These are phyloP conservation scores for Trametes villosa DNA, from an alignment of 768 basidiomycete genomes.

Conservation along the genomic window DNA sequence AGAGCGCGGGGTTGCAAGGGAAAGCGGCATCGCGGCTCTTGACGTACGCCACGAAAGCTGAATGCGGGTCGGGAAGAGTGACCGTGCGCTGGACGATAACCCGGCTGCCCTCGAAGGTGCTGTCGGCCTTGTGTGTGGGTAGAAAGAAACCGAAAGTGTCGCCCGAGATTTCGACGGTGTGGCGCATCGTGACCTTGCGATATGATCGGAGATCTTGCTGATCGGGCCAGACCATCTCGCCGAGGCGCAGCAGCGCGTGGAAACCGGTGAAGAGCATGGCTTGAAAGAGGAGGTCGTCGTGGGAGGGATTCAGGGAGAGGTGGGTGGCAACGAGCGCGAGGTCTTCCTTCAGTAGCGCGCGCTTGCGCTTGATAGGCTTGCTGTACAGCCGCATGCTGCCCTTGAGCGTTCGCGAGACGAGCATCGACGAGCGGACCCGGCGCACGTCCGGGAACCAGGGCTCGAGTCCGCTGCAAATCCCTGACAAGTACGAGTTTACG, in stretches of 20 bases:
- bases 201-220: background rate
- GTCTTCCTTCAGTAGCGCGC: background rate
- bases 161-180: background rate
- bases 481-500: background rate
- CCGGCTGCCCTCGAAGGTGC: background rate
- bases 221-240: background rate
- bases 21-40: background rate
- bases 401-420: background rate
- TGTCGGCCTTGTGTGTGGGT: background rate
- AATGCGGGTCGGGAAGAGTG: background rate
- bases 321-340: background rate
- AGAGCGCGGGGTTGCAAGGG: background rate
- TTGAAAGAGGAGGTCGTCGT: background rate
- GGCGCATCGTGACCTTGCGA: background rate
- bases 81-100: background rate
- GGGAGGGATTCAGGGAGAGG: background rate
- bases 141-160: background rate
- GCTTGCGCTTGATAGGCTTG: background rate
- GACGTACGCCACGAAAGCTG: background rate
- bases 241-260: background rate
- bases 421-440: slow-evolving; percentile 10
- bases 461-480: background rate
- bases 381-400: background rate
- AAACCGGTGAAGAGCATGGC: background rate
- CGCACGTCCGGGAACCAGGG: background rate